Conservation (phyloP, 169 alveolate species). For the Plasmodium inui region DNA sequence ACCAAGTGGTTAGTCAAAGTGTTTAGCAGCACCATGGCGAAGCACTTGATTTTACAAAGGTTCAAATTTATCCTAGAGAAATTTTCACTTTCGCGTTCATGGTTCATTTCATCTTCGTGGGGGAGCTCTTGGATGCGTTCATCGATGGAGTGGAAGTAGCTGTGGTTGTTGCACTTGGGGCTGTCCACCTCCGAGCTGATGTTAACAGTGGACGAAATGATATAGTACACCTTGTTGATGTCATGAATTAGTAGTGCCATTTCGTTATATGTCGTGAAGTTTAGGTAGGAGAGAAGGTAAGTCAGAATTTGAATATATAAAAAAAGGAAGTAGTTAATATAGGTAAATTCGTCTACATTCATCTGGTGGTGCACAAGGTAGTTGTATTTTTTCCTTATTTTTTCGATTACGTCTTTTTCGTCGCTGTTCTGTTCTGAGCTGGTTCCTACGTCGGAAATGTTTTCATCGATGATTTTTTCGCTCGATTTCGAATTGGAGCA, state of each 20-base stretch:
- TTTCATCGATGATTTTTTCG: not conserved
- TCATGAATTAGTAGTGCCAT: constrained; percentile 51
- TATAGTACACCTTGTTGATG: constrained; percentile 42
- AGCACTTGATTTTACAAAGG: constrained; percentile 56
- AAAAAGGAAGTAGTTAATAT: constrained; percentile 64
- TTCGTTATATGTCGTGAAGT: constrained; percentile 63
- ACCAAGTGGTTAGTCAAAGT: constrained; percentile 32
- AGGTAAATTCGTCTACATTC: constrained; percentile 43
- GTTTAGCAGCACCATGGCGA: constrained; percentile 37
- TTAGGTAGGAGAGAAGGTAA: constrained; percentile 47
- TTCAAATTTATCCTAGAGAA: constrained; percentile 4
- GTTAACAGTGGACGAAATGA: constrained; percentile 55
- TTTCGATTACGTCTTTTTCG: not conserved
- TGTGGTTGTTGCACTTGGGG: constrained; percentile 2
- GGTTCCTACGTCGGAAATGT: constrained; percentile 16
- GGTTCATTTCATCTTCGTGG: constrained; percentile 25
- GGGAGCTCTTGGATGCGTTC: constrained; percentile 23
- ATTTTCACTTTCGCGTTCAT: constrained; percentile 14
- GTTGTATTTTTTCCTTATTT: constrained; percentile 52
- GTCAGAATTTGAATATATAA: constrained; percentile 55
- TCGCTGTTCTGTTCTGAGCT: constrained; percentile 16
- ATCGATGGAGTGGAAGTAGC: not conserved
- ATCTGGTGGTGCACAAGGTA: constrained; percentile 25
- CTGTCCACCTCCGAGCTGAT: not conserved
- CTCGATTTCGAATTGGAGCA: not conserved